A percentile compares a stretch with the other conserved stretches of the same genome.
These are phyloP conservation scores for Macrophomina pseudophaseolina DNA, from an alignment of 2,329 filamentous ascomycete genomes.

Conservation along the genomic window DNA sequence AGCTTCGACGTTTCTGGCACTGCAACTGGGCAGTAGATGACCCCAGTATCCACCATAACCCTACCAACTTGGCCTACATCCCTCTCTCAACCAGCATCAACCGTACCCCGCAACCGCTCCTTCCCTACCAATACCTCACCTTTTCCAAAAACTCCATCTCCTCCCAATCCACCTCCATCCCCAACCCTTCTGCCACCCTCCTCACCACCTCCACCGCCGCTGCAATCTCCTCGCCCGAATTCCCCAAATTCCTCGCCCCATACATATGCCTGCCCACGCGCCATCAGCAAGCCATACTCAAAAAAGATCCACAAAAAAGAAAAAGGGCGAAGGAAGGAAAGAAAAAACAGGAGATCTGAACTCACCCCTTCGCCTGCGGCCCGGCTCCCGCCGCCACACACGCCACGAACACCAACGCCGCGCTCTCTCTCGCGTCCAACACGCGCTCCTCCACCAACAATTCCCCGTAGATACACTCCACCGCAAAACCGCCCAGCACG, in stretches of 20 bases:
- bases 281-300: not conserved
- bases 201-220: conserved; percentile 18
- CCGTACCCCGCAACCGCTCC: not conserved
- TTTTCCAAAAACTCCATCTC: conserved; percentile 24
- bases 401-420: conserved; percentile 16
- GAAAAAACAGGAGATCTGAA: not conserved
- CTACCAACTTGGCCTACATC: too few species aligned
- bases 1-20: too few species aligned
- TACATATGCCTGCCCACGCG: conserved; percentile 20
- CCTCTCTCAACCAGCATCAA: not conserved
- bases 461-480: conserved; percentile 26
- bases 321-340: not conserved
- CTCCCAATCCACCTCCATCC: not conserved
- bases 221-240: conserved; percentile 17
- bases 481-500: conserved; percentile 25
- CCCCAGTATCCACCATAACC: too few species aligned
- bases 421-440: conserved; percentile 16
- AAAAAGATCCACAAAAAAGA: not conserved
- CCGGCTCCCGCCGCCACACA: conserved; percentile 14
- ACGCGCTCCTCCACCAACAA: conserved; percentile 18
- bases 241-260: conserved; percentile 24
- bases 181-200: not conserved
- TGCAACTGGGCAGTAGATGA: too few species aligned
- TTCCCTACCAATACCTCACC: conserved; percentile 13
- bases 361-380: conserved; percentile 26